Evolutionary conservation across 192 early-diverging fungal genomes (phyloP), one percentile per base, ranked within the genome.

Genomic region (Coemansia sp.): DNA sequence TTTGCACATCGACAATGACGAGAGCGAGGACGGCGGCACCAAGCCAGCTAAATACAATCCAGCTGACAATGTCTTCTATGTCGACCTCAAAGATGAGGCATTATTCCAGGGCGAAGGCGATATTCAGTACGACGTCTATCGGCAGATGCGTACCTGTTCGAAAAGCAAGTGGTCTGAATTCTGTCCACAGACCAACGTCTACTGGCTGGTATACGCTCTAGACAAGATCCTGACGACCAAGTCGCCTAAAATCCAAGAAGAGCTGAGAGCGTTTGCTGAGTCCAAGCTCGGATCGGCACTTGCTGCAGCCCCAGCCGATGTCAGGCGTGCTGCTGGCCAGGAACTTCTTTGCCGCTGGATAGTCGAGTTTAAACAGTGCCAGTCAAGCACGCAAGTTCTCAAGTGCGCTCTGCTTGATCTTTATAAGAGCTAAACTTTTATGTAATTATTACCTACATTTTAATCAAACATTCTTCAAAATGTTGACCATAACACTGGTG

Each of bases 61-160:
- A 18, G 19, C 57, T 13, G 72, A 72, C 47, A 77, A 83, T 34
- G 68, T 84, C 34, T 81, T 83, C n/a, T 74, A 81, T 38, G 82
- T 83, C 9, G 60, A 69, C 19, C 63, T 85, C 22, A 73, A 62
- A 43, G 82, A 85, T 53, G 79, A 84, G 55, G 66, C 78, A 18
- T 51, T 81, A 54, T 85, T 85, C 55, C 63, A 51, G 11, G 81
- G 82, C 12, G 38, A 82, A 49, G 86, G 86, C 18, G 88, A 90
- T 61, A 84, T 84, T 44, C 88, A 90, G 64, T 90, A 73, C 58
- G 88, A 90, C 23, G 82, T 90, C 34, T 90, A 90, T 46, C 74
- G 88, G 25, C 78, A 83, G 69, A 90, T 90, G 88, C 80, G 78
- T 24, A 62, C 14, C 1, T 66, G 66, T 41, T 60, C 76, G 18